Evolutionary conservation across 2,329 filamentous ascomycete species (phyloP), one percentile per base, ranked within the genome.

Genomic region (Calonectria montana): DNA sequence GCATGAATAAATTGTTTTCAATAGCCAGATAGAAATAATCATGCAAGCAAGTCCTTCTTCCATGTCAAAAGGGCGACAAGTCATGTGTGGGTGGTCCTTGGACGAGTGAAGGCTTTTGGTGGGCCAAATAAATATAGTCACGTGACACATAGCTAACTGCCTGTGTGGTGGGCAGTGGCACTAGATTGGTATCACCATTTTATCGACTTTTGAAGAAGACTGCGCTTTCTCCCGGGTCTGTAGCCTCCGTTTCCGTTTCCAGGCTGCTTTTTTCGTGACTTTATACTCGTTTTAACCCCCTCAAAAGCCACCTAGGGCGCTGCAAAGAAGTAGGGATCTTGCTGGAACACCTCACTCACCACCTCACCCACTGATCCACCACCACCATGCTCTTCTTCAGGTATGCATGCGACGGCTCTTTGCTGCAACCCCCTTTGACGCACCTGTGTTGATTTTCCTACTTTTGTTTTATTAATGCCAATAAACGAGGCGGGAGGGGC

Each of bases 301-400:
- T 25, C 21, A 16, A 59, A 27, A 59, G 53, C 29, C 53, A 5
- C n/a, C 35, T 21, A 23, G 21, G 39, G 31, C 21, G 35, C 21
- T 21, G 7, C n/a, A 35, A 37, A 37, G 3, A 15, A 27, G 27
- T 21, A 39, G 13, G n/a, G 13, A 25, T 31, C 31, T n/a, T 57
- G 53, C 35, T 31, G 16, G n/a, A 59, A 59, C 37, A 59, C 48
- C 53, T n/a, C n/a, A n/a, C 21, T 62, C 25, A 21, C 39, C 21
- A 41, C 25, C 57, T 48, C 45, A 57, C 47, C 16, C 35, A 57
- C 65, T n/a, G 18, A 29, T 47, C 63, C 66, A 59, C 21, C 48
- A 43, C 53, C 80, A 85, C 75, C 61, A 86, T 86, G 85, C 83
- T 86, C 74, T 86, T 86, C 80, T 86, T 86, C 77, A 86, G 85